A percentile compares a stretch with the other conserved stretches of the same genome.
These are phyloP conservation scores for Scedosporium apiospermum DNA, from an alignment of 2,329 filamentous ascomycete species.

Conservation along the genomic window DNA sequence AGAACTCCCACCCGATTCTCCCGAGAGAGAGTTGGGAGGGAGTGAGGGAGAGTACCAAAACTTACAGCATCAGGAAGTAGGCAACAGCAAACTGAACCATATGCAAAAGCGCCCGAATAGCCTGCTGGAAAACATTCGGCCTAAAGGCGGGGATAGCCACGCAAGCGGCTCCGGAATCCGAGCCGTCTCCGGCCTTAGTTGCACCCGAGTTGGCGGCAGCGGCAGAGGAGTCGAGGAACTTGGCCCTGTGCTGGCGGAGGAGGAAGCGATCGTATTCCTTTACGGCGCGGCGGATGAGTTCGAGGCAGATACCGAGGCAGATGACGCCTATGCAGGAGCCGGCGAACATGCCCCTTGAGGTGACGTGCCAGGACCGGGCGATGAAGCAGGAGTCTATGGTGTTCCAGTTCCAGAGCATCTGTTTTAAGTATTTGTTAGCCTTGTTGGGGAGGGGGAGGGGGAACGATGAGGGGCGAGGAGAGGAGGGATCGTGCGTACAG, in stretches of 20 bases:
- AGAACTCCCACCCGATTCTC: not conserved
- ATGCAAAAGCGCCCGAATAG: slow-evolving; percentile 56
- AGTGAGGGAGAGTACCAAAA: no score
- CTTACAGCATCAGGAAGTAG: slow-evolving; percentile 66
- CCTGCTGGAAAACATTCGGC: slow-evolving; percentile 57
- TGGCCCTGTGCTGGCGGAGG: slow-evolving; percentile 33
- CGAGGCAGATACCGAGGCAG: slow-evolving; percentile 62
- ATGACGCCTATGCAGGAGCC: slow-evolving; percentile 72
- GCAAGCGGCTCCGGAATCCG: not conserved
- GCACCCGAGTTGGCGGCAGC: slow-evolving; percentile 10
- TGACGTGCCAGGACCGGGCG: slow-evolving; percentile 59
- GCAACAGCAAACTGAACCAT: slow-evolving; percentile 64
- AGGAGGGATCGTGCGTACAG: slow-evolving; percentile 23
- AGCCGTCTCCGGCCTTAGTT: slow-evolving; percentile 9
- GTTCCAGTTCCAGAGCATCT: slow-evolving; percentile 80
- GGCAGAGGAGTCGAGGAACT: slow-evolving; percentile 15
- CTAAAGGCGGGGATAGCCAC: slow-evolving; percentile 28
- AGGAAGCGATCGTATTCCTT: slow-evolving; percentile 67
- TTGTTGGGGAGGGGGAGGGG: not conserved
- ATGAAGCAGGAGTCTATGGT: slow-evolving; percentile 67
- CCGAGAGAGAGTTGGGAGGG: no score
- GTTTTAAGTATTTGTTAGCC: slow-evolving; percentile 1
- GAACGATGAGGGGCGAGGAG: not conserved
- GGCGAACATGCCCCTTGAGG: slow-evolving; percentile 61
- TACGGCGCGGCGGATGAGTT: slow-evolving; percentile 58